Percentiles rank a stretch among this genome's conserved stretches.
phyloP scores from a whole-genome alignment of 2,329 filamentous ascomycete genomes.

The Fusarium xylarioides region DNA sequence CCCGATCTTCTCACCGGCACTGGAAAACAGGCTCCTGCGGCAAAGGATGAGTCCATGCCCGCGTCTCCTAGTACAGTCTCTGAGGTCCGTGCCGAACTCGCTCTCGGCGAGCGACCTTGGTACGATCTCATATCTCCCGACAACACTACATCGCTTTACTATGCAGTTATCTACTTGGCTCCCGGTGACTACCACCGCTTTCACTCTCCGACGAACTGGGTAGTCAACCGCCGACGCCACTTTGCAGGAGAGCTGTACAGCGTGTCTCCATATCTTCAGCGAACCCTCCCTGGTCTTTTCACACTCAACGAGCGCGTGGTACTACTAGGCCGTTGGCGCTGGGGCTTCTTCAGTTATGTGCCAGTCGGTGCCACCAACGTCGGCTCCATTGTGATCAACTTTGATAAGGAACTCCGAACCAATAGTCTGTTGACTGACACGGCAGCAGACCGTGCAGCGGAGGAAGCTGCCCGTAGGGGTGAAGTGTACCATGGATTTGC shows the following conservation, averaged over 20 bases:
- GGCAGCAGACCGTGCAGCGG: slow-evolving; percentile 85
- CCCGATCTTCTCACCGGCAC: slow-evolving; percentile 86
- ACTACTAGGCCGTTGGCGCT: slow-evolving; percentile 91
- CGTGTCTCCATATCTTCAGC: slow-evolving; percentile 93
- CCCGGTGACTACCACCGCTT: slow-evolving; percentile 99
- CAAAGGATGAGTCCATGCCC: slow-evolving; percentile 77
- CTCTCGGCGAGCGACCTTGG: slow-evolving; percentile 75
- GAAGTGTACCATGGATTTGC: slow-evolving; percentile 90
- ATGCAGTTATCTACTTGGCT: slow-evolving; percentile 93
- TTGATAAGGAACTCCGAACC: slow-evolving; percentile 91
- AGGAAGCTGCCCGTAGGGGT: slow-evolving; percentile 76
- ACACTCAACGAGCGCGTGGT: slow-evolving; percentile 97
- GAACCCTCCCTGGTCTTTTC: slow-evolving; percentile 91
- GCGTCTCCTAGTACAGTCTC: slow-evolving; percentile 75
- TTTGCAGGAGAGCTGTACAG: slow-evolving; percentile 97
- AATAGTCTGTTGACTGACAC: slow-evolving; percentile 95
- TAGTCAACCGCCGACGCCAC: slow-evolving; percentile 92
- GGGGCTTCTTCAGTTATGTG: slow-evolving; percentile 96
- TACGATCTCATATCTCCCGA: slow-evolving; percentile 71
- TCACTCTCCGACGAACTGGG: slow-evolving; percentile 95
- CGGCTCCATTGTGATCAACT: slow-evolving; percentile 95
- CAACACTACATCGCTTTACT: slow-evolving; percentile 81
- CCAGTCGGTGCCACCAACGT: slow-evolving; percentile 98
- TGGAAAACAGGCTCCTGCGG: slow-evolving; percentile 54
- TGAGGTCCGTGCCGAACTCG: slow-evolving; percentile 85